Evolutionary conservation across 805 yeast species (phyloP).

Genomic region (Candida silvicultrix): DNA sequence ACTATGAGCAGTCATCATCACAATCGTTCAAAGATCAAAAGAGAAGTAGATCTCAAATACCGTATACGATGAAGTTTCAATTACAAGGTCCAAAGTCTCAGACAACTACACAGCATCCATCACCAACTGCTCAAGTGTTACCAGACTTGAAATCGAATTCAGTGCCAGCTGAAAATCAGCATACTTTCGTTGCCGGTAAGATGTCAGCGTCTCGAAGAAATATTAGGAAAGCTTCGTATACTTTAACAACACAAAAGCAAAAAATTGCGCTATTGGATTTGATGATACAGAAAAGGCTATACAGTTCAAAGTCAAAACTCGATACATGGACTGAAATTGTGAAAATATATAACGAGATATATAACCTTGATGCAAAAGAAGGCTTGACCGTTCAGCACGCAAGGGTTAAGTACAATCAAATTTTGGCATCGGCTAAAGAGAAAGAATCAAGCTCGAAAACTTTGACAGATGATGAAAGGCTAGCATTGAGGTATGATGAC

Average conservation of each 20-base stretch:
- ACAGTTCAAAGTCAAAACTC: neutral
- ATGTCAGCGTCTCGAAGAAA: neutral
- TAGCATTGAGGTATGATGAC: neutral
- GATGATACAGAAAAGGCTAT: neutral
- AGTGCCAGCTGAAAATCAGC: neutral
- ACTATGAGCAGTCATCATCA: neutral
- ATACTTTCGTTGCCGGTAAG: neutral
- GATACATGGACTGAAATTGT: slow-evolving; percentile 1
- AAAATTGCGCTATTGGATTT: neutral
- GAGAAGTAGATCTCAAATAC: slow-evolving; percentile 1
- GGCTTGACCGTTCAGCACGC: slow-evolving; percentile 5
- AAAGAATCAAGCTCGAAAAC: neutral
- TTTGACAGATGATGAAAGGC: neutral
- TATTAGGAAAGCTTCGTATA: slow-evolving; percentile 3
- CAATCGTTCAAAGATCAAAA: neutral
- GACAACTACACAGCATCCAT: neutral
- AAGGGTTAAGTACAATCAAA: slow-evolving; percentile 1
- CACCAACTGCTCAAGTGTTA: neutral
- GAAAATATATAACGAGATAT: neutral
- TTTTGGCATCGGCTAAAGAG: neutral
- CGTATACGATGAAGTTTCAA: slow-evolving; percentile 2
- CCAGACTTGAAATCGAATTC: neutral
- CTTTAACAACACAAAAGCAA: neutral
- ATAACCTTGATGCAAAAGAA: neutral
- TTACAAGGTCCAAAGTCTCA: neutral